Evolutionary conservation across 306 rosid species (phyloP), one percentile per base, ranked within the genome.

Genomic region (Dryas drummondii): DNA sequence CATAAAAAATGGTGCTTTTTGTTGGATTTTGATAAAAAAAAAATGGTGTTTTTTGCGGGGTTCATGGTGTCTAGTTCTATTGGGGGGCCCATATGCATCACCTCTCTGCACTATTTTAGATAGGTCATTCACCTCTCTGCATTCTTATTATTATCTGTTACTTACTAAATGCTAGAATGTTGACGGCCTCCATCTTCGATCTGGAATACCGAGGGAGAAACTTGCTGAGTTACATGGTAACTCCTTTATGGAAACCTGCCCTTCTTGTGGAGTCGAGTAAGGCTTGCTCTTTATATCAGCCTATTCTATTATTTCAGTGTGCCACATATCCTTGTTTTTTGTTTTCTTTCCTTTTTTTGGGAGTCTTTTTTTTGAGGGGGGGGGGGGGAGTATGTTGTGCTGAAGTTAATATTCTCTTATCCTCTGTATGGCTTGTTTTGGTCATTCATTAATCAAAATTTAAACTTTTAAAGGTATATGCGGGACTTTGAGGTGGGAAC

Each of bases 161-260:
- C 49, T 68, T 66, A 17, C 47, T 81, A 62, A 67, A 72, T 91
- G 84, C 76, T 78, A 94, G 99, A 94, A 94, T 84, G 96, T 94
- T 76, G 99, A 94, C 69, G 99, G 99, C 67, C 99, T 94, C 68
- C 99, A 94, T 83, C 97, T 92, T 82, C 96, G 99, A 72, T 94
- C 97, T 45, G 99, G 99, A 77, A 90, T 92, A 74, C 96, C 97
- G 57, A 87, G 99, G 89, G 96, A 94, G 84, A 94, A 94, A 81
- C 87, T 94, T 50, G 83, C 99, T 52, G 99, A 94, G 79, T 82
- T 94, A 84, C 99, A 94, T 61, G 99, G 99, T 19, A 90, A 94
- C 88, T 91, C 99, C 68, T 94, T 94, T 82, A 87, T 94, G 97
- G 99, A 94, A 84, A 79, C 89, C 70, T 94, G 99, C 80, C 91